phyloP scores from a whole-genome alignment of 1,139 yeast genomes.

The Geotrichum europaeum region DNA sequence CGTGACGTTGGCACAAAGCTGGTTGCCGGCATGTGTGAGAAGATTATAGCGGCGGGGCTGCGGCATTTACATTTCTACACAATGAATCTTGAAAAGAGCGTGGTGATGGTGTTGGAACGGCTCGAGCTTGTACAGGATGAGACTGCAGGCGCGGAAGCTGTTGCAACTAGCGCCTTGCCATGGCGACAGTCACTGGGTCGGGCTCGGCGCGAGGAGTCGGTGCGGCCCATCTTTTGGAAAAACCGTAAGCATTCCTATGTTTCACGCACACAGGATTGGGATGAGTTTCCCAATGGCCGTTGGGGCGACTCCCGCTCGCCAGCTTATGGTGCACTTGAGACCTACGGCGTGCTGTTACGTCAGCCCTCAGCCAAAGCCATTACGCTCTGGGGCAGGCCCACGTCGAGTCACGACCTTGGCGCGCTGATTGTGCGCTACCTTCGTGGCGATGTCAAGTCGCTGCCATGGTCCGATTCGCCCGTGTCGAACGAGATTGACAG shows the following conservation, averaged over 20 bases:
- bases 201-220: constrained; percentile 70
- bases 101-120: constrained; percentile 78
- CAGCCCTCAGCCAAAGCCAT: constrained; percentile 59
- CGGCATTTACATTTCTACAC: constrained; percentile 92
- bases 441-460: constrained; percentile 60
- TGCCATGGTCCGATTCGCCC: constrained; percentile 96
- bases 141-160: constrained; percentile 36
- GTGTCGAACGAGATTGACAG: constrained; percentile 68
- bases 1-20: constrained; percentile 82
- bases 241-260: constrained; percentile 87
- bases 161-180: constrained; percentile 43
- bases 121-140: constrained; percentile 46
- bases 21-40: constrained; percentile 76
- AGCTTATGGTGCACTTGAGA: constrained; percentile 84
- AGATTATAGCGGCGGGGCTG: constrained; percentile 67
- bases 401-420: constrained; percentile 52
- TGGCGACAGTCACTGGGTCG: constrained; percentile 91
- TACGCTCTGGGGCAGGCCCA: constrained; percentile 85
- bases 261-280: constrained; percentile 88
- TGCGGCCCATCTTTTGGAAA: constrained; percentile 95
- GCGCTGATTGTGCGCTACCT: constrained; percentile 59
- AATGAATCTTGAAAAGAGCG: constrained; percentile 89
- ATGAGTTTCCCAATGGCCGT: constrained; percentile 91
- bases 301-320: constrained; percentile 95
- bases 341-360: constrained; percentile 46